These are phyloP conservation scores for Crithidia acanthocephali DNA, from an alignment of 208 protist species.

Conservation along the genomic window DNA sequence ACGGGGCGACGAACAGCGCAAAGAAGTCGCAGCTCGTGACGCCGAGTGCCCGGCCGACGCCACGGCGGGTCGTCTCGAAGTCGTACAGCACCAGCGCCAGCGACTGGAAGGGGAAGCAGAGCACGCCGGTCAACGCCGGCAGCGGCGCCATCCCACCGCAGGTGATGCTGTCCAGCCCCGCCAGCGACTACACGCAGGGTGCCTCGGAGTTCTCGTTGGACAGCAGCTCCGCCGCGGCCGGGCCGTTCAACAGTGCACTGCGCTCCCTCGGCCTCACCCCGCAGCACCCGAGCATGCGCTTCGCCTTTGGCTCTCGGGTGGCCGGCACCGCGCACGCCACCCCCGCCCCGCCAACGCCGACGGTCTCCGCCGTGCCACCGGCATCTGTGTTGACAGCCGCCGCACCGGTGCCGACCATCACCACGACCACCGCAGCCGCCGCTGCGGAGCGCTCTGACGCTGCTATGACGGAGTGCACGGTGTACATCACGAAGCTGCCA, in stretches of 20 bases:
- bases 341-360: conserved; percentile 7
- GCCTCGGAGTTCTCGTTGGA: conserved; percentile 53
- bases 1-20: conserved; percentile 17
- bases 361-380: not conserved
- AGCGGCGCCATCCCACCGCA: conserved; percentile 25
- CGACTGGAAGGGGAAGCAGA: conserved; percentile 39
- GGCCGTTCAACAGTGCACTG: conserved; percentile 17
- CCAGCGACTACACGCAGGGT: conserved; percentile 56
- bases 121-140: conserved; percentile 9
- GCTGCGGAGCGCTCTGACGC: conserved; percentile 42
- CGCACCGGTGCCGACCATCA: not conserved
- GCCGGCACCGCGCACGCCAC: conserved; percentile 10
- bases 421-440: not conserved
- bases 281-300: conserved; percentile 26
- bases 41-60: conserved; percentile 79
- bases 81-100: conserved; percentile 45
- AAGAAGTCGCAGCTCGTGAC: conserved; percentile 50
- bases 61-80: conserved; percentile 59
- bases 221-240: conserved; percentile 28
- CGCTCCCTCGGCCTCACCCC: conserved; percentile 20
- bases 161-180: conserved; percentile 47
- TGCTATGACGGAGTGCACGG: conserved; percentile 62
- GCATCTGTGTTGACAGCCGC: not conserved
- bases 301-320: conserved; percentile 4
- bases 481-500: conserved; percentile 87